phyloP scores from a whole-genome alignment of 371 early-diverging fungal genomes.

The Blyttiomyces sp. region DNA sequence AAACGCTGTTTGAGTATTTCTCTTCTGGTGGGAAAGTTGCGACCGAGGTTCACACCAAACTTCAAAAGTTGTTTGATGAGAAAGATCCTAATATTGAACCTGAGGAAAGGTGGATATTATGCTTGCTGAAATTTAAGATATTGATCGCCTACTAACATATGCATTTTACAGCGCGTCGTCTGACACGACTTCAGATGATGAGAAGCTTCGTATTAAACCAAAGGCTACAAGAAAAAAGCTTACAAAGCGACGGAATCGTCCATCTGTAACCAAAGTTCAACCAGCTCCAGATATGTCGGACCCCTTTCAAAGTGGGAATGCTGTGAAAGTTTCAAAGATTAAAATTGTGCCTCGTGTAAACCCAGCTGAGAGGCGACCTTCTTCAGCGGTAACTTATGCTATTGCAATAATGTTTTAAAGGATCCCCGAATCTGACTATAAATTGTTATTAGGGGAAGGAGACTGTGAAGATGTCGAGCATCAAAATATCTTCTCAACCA shows the following conservation, averaged over 20 bases:
- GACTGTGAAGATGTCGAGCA: no score
- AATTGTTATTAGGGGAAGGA: no score
- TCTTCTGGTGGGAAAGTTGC: conserved; percentile 5
- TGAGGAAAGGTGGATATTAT: conserved; percentile 10
- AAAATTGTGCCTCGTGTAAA: background rate
- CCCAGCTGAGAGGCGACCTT: background rate
- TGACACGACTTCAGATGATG: conserved; percentile 23
- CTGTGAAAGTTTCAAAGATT: background rate
- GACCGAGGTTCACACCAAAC: no score
- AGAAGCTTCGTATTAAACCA: conserved; percentile 7
- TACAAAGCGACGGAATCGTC: conserved; percentile 1
- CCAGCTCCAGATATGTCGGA: background rate
- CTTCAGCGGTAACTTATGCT: background rate
- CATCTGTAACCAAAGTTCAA: background rate
- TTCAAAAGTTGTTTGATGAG: background rate
- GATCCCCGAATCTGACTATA: no score
- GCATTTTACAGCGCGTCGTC: conserved; percentile 5
- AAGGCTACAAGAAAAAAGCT: background rate
- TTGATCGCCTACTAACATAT: background rate
- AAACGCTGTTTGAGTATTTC: conserved; percentile 9
- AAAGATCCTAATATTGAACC: background rate
- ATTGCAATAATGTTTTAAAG: background rate
- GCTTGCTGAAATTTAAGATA: background rate
- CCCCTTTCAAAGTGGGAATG: background rate
- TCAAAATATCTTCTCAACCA: no score